Evolutionary conservation across 1,284 basidiomycete genomes (phyloP).

Genomic region (Trametes hirsuta): DNA sequence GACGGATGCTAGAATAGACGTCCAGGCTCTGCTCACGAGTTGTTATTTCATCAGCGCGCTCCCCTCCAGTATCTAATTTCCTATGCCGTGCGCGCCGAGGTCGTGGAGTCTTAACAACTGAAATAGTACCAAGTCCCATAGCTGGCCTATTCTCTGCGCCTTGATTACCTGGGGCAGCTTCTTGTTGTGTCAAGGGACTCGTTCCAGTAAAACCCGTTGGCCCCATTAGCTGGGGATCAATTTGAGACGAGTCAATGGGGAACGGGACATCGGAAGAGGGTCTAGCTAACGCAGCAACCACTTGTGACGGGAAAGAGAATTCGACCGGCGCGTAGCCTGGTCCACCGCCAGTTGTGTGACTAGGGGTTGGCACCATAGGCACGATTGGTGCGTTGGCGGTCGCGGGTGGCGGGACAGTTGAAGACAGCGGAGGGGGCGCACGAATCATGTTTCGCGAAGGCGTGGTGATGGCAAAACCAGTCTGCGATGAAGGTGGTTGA

Average conservation of each 20-base stretch:
- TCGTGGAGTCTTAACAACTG: neutral
- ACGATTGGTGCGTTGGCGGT: neutral
- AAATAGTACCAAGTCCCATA: neutral
- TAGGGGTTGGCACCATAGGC: neutral
- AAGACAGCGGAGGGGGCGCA: neutral
- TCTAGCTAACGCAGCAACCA: neutral
- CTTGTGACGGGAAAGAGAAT: conserved; percentile 1
- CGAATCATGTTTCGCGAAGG: conserved; percentile 5
- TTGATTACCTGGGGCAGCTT: neutral
- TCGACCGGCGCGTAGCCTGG: neutral
- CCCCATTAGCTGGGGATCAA: conserved; percentile 31
- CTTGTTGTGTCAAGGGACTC: neutral
- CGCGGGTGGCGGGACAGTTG: neutral
- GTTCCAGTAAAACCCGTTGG: neutral
- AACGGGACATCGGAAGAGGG: neutral
- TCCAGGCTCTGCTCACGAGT: conserved; percentile 2
- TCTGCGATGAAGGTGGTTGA: neutral
- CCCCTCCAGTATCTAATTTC: neutral
- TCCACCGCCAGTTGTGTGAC: neutral
- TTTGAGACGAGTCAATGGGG: conserved; percentile 26
- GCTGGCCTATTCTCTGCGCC: neutral
- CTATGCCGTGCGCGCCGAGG: conserved; percentile 9
- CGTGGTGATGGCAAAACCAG: conserved; percentile 2
- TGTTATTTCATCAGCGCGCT: neutral
- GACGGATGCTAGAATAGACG: neutral